These are phyloP conservation scores for Curvularia lunata DNA, from an alignment of 2,329 filamentous ascomycete species.

Conservation along the genomic window DNA sequence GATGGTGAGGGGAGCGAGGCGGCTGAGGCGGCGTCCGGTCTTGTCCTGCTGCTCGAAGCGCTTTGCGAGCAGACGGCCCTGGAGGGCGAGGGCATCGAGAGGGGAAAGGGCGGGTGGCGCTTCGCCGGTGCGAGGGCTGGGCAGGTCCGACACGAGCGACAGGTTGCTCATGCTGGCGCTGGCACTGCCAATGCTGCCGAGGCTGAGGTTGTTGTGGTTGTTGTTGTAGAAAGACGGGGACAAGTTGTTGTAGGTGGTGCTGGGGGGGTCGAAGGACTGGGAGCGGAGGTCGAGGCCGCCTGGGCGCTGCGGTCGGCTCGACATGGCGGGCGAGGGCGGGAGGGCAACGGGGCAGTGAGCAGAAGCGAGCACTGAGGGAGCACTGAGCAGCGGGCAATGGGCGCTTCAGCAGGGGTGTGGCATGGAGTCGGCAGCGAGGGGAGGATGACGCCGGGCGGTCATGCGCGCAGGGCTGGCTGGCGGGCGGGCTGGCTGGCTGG, in stretches of 20 bases:
- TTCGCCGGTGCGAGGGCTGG: conserved; percentile 59
- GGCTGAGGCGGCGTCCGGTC: conserved; percentile 79
- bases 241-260: conserved; percentile 25
- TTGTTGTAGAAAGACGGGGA: background rate
- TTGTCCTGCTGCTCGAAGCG: conserved; percentile 79
- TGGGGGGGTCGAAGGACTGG: conserved; percentile 40
- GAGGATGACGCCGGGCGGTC: conserved; percentile 35
- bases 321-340: conserved; percentile 31
- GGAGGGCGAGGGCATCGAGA: conserved; percentile 91
- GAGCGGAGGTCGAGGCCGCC: conserved; percentile 44
- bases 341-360: background rate
- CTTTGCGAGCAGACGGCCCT: conserved; percentile 84
- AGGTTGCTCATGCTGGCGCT: conserved; percentile 44
- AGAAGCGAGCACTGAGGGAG: no score
- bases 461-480: conserved; percentile 41
- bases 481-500: no score
- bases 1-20: conserved; percentile 81
- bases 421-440: conserved; percentile 31
- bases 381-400: conserved; percentile 6
- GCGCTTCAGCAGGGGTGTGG: conserved; percentile 26
- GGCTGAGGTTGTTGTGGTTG: conserved; percentile 2
- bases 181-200: conserved; percentile 26
- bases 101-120: conserved; percentile 90
- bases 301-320: conserved; percentile 40
- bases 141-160: conserved; percentile 48